Percentiles rank a stretch among this genome's conserved stretches.
Conservation (phyloP, 1,284 basidiomycete genomes). For the Leccinum glutinopallens region DNA sequence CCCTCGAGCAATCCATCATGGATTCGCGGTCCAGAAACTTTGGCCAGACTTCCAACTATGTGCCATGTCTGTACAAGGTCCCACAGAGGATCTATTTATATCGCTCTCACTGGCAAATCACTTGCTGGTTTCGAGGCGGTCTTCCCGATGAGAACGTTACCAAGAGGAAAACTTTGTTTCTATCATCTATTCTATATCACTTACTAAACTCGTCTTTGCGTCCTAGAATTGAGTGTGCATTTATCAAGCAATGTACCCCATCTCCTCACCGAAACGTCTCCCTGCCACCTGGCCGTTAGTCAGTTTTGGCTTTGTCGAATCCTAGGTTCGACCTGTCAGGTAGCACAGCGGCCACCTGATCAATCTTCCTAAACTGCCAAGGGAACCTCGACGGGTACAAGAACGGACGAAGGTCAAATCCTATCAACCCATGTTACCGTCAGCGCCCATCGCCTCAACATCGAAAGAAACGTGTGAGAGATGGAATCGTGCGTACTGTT, state of each 20-base stretch:
- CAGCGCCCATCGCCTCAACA: conserved; percentile 7
- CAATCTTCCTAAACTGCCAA: conserved; percentile 96
- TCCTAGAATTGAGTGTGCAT: conserved; percentile 19
- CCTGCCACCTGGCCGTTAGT: conserved; percentile 39
- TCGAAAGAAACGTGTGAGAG: background rate
- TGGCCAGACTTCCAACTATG: too few relatives aligned
- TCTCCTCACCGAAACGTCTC: conserved; percentile 1
- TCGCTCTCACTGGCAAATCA: too few relatives aligned
- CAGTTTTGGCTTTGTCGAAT: conserved; percentile 42
- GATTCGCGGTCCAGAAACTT: too few relatives aligned
- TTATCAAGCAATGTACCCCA: conserved; percentile 9
- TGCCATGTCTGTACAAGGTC: too few relatives aligned
- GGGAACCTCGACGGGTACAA: conserved; percentile 93
- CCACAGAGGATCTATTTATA: too few relatives aligned
- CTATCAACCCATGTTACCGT: conserved; percentile 41
- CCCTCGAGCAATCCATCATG: too few relatives aligned
- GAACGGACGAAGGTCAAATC: conserved; percentile 96
- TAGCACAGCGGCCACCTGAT: conserved; percentile 73
- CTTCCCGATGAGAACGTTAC: too few relatives aligned
- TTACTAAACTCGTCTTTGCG: conserved; percentile 5
- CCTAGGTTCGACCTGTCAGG: conserved; percentile 65
- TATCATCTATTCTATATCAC: conserved; percentile 1
- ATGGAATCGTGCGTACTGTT: conserved; percentile 66
- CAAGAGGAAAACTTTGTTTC: background rate
- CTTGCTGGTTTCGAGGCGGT: too few relatives aligned